These are phyloP conservation scores for Colletotrichum orbiculare DNA, from an alignment of 2,329 filamentous ascomycete species.

Conservation along the genomic window DNA sequence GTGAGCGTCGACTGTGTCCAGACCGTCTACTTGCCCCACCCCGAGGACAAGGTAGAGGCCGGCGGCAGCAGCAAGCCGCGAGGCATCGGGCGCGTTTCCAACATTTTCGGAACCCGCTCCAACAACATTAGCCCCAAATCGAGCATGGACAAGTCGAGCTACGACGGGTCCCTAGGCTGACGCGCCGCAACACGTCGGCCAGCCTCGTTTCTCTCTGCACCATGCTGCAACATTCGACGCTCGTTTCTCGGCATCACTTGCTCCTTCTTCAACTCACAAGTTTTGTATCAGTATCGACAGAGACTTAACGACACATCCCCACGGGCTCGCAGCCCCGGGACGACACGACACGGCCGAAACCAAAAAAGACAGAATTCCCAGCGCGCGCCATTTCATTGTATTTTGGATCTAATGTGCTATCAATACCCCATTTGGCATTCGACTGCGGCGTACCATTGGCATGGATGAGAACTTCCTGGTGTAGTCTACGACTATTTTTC, in stretches of 20 bases:
- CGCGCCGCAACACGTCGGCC: background rate
- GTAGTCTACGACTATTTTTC: slow-evolving; percentile 37
- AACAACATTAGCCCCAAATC: slow-evolving; percentile 62
- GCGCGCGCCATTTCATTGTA: slow-evolving; percentile 26
- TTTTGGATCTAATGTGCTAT: slow-evolving; percentile 36
- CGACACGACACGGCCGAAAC: slow-evolving; percentile 37
- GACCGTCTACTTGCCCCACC: slow-evolving; percentile 65
- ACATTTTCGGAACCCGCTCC: slow-evolving; percentile 64
- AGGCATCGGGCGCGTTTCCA: slow-evolving; percentile 59
- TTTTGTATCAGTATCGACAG: slow-evolving; percentile 36
- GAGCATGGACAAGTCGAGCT: slow-evolving; percentile 60
- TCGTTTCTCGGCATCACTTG: slow-evolving; percentile 34
- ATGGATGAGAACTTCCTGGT: slow-evolving; percentile 35
- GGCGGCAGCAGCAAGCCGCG: slow-evolving; percentile 64
- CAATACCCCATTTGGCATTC: slow-evolving; percentile 38
- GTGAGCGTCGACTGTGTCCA: slow-evolving; percentile 74
- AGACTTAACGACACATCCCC: slow-evolving; percentile 29
- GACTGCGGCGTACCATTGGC: slow-evolving; percentile 36
- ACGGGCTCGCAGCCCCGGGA: slow-evolving; percentile 25
- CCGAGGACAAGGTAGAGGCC: slow-evolving; percentile 46
- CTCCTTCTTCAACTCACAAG: slow-evolving; percentile 20
- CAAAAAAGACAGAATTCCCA: slow-evolving; percentile 35
- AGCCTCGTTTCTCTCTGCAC: slow-evolving; percentile 15
- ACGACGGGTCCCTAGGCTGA: slow-evolving; percentile 49
- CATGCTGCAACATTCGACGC: slow-evolving; percentile 18